Base-by-base conservation (phyloP, 1,284 basidiomycete genomes). In the Ceratobasidium sp. region DNA sequence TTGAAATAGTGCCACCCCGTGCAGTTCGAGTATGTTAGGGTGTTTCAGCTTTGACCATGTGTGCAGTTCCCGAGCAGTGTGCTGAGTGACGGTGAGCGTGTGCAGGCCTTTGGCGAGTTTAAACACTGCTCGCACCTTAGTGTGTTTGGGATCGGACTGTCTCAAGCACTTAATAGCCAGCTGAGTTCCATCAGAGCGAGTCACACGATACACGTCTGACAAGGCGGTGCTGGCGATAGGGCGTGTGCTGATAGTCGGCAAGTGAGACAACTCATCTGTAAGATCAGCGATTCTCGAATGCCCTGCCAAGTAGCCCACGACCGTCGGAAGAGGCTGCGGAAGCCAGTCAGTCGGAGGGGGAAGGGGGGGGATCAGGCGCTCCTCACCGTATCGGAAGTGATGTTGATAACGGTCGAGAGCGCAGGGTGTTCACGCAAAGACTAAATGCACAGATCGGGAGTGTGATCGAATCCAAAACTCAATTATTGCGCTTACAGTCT, bases 31-130 rank as follows among this genome's bases (percentile, higher is more conserved):
- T 19, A 64, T 24, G 24, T 64, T 64, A 1, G 19, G 2, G 39
- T 64, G 62, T 3, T 48, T 46, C 2, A 64, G 43, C 27, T 49
- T 46, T 3, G 43, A 48, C 62, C 62, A 64, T 7, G 29, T 48
- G 16, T 34, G 24, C 5, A 64, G 39, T 27, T 64, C 62, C 6
- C 62, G 39, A 29, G 43, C 62, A 4, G 43, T 34, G 2, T n/a
- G 46, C 62, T 64, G 9, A 8, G 3, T 13, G 43, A 16, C 14
- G 16, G 19, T 46, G 6, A 7, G 7, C 7, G 7, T 9, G 22
- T 9, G n/a, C 8, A 9, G 6, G 41, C 5, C 16, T 13, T n/a
- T n/a, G n/a, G n/a, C n/a, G 1, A 5, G 7, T 11, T 27, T 8
- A 39, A 8, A 13, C 37, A 39, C 8, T 1, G 13, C 24, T 11